Base-by-base conservation (phyloP, 768 basidiomycete genomes). In the Tulasnella sp. region DNA sequence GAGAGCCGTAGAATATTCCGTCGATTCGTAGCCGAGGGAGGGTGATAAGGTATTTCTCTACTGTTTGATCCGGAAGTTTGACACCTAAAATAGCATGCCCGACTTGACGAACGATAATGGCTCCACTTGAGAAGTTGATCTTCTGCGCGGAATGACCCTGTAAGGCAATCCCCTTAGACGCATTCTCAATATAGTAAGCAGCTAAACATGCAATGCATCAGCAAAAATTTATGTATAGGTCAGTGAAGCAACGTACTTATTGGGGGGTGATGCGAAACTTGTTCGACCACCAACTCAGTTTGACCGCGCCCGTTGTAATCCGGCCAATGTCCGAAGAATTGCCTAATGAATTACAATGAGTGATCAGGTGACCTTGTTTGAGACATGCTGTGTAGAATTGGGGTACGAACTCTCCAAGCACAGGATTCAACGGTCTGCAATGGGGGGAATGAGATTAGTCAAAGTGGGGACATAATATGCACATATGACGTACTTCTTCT, bases 101-200 rank as follows among this genome's bases (percentile, higher is more conserved):
- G 58, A 93, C 83, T 66, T 99, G 93, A 62, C 37, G 20, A 66
- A 66, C 67, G 54, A 69, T 63, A 59, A 75, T 72, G 37, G 66
- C 62, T 6, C 70, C 66, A 10, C 83, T 77, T 51, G 80, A 84
- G 70, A 98, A 96, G 50, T 77, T 79, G 15, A 93, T 98, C 76
- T 95, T 93, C 69, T 96, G 92, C 6, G 89, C 93, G 60, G 78
- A 89, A 64, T 92, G 88, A 12, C 93, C 93, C 27, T 77, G 75
- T 45, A 92, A 74, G 42, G 74, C 67, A 48, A 98, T 62, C 1
- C 85, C 82, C 61, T 87, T 87, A 25, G 70, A 60, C 46, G 75
- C 66, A 70, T 96, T 96, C 67, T 80, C 76, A 58, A 96, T 87
- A 64, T 78, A 73, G 66, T 91, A 93, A 20, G 81, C 87, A 37